Percentiles rank a stretch among this genome's conserved stretches.
Conservation (phyloP, 2,329 filamentous ascomycete species). For the Apiospora phragmitis region DNA sequence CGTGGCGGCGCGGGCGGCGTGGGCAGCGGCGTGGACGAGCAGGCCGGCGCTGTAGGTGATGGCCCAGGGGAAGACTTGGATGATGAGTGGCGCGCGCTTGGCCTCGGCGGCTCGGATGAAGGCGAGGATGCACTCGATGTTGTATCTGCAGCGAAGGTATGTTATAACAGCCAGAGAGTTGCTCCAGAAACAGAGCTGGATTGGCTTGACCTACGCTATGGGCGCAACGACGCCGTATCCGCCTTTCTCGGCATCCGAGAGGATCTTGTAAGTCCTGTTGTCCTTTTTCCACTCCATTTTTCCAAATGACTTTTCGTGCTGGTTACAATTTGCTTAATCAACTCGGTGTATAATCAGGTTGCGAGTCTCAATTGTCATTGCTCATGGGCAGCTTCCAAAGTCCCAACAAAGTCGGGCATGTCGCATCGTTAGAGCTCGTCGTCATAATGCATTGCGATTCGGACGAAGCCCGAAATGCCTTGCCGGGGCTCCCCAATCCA, state of each 20-base stretch:
- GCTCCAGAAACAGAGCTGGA: background rate
- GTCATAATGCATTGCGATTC: background rate
- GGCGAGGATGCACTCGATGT: slow-evolving; percentile 66
- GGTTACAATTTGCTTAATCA: background rate
- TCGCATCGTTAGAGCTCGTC: background rate
- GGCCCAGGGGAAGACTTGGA: slow-evolving; percentile 72
- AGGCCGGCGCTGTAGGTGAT: slow-evolving; percentile 60
- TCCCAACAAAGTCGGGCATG: background rate
- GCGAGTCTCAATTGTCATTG: background rate
- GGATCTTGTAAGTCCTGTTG: slow-evolving; percentile 48
- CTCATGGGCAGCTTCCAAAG: background rate
- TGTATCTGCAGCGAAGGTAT: slow-evolving; percentile 47
- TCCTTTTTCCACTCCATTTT: slow-evolving; percentile 25
- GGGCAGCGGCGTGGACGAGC: slow-evolving; percentile 53
- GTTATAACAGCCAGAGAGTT: background rate
- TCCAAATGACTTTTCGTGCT: too few species aligned
- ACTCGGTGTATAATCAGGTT: background rate
- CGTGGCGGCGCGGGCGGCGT: slow-evolving; percentile 52
- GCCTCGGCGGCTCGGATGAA: slow-evolving; percentile 43
- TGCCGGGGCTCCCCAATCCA: background rate
- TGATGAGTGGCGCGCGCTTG: slow-evolving; percentile 62
- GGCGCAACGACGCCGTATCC: slow-evolving; percentile 55
- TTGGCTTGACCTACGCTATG: slow-evolving; percentile 42
- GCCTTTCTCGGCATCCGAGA: slow-evolving; percentile 52
- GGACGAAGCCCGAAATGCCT: background rate